Evolutionary conservation across 2,329 filamentous ascomycete species (phyloP).

Genomic region (Trichoderma asperellum): DNA sequence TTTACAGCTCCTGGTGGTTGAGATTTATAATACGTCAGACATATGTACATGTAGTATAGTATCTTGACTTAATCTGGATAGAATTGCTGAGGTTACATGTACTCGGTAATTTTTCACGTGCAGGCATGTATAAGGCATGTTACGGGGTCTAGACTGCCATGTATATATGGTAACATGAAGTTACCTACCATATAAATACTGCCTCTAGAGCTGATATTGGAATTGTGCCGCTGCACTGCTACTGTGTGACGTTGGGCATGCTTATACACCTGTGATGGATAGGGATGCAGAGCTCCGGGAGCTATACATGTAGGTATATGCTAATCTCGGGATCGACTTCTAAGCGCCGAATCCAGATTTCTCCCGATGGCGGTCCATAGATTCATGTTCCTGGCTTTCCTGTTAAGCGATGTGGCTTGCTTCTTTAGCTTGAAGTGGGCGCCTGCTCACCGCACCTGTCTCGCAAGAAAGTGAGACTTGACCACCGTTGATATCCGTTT

Average conservation of each 20-base stretch:
- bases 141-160: not conserved
- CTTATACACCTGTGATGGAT: not conserved
- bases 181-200: not conserved
- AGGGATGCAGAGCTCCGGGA: not conserved
- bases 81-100: not conserved
- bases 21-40: not conserved
- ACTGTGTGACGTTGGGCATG: not conserved
- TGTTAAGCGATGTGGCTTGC: not conserved
- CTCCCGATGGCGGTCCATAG: not conserved
- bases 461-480: not conserved
- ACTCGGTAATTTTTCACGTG: not conserved
- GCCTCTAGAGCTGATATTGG: not conserved
- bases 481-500: not conserved
- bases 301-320: not conserved
- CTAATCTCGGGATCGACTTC: not conserved
- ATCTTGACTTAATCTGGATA: not conserved
- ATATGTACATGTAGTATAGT: not conserved
- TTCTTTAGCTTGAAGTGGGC: not conserved
- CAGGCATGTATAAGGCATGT: not conserved
- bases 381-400: not conserved
- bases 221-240: not conserved
- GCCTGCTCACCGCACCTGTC: not conserved
- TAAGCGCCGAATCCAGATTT: not conserved
- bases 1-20: not conserved
- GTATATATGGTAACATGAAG: not conserved